Percentiles rank a stretch among this genome's conserved stretches.
Evolutionary conservation across 2,329 filamentous ascomycete species (phyloP).

Genomic region (Apiospora arundinis): DNA sequence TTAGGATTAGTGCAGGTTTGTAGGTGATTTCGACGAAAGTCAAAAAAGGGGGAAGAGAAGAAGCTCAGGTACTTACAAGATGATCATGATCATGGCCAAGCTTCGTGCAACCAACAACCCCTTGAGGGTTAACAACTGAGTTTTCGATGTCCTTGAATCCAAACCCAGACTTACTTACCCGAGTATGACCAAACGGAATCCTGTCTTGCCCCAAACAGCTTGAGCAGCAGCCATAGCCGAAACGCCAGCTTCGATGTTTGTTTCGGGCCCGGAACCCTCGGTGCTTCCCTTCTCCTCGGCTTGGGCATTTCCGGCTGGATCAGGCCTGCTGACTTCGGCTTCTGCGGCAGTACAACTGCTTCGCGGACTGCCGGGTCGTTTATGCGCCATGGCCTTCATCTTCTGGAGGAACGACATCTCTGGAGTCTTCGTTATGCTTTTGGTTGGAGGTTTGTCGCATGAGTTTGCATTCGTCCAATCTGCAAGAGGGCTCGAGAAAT

Average conservation of each 20-base stretch:
- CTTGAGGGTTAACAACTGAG: neutral
- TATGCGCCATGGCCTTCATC: neutral
- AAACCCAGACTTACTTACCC: constrained; percentile 19
- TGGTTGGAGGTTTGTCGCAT: neutral
- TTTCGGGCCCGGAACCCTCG: neutral
- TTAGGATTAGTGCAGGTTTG: neutral
- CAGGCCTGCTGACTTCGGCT: no score
- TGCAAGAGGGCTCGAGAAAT: neutral
- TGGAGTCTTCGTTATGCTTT: neutral
- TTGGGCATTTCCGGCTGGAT: neutral
- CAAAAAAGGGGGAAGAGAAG: neutral
- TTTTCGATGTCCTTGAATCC: no score
- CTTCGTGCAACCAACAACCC: neutral
- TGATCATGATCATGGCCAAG: constrained; percentile 33
- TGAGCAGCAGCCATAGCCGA: constrained; percentile 29
- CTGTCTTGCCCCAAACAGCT: constrained; percentile 31
- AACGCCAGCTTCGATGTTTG: constrained; percentile 27
- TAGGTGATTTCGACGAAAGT: neutral
- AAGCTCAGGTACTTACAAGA: constrained; percentile 27
- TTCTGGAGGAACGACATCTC: neutral
- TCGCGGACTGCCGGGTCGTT: no score
- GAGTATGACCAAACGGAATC: constrained; percentile 30
- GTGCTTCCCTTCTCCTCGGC: neutral
- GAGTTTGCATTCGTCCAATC: neutral
- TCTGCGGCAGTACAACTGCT: neutral